Base-by-base conservation (phyloP, 495 filamentous ascomycete genomes). In the Neurospora sp. region DNA sequence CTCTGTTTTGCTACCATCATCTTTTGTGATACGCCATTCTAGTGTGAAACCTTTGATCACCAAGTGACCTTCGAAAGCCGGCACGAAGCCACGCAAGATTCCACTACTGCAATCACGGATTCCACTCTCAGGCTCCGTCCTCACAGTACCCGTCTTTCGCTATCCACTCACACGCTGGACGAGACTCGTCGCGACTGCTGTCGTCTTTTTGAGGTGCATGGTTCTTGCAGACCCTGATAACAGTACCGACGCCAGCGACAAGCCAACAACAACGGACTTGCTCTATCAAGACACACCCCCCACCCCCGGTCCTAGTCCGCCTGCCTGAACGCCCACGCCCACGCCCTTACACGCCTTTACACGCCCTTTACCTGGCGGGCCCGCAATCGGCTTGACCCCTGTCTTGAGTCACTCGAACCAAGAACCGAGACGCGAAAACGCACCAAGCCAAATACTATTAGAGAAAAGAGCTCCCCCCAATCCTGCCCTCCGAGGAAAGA, bases 341-440 rank as follows among this genome's bases (percentile, higher is more conserved):
- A 73, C 73, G 38, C 75, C 71, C 73, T 45, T 39, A 8, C 45
- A 70, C 20, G 22, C 20, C 47, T 20, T 53, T 59, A 35, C 27
- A 73, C 75, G 39, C 75, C 71, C 73, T 45, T 45, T 39, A 65
- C 53, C 22, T 41, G 74, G 70, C 76, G 44, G 72, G 75, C 75
- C 76, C 78, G 78, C 73, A 77, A 77, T 80, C 78, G 78, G 78
- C 74, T 70, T 53, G 14, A 65, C 6, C 70, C 65, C 69, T 71
- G 78, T 77, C 77, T 78, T 78, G 79, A 81, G 69, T 80, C 78
- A 80, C 75, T 44, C 39, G 39, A 39, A 68, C 73, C 72, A 75
- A 75, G 73, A 39, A 68, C 73, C 72, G 74, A 75, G 73, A 74
- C 71, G 72, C 73, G 73, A 80, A 69, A 76, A 72, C 53, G 53